Evolutionary conservation across 2,329 filamentous ascomycete genomes (phyloP).

Genomic region (Talaromyces sp.): DNA sequence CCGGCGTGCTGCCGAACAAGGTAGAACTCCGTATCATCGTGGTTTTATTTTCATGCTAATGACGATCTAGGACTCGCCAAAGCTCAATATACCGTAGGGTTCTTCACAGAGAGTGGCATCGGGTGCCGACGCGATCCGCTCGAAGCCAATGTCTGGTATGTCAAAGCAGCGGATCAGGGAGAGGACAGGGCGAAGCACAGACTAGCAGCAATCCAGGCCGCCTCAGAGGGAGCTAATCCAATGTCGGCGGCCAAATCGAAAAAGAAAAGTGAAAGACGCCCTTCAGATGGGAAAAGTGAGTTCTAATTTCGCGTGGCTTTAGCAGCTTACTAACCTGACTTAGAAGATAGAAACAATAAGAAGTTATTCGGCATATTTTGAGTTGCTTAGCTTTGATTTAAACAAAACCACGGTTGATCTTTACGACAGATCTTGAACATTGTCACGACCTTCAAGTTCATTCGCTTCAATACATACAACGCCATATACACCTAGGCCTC

Average conservation of each 20-base stretch:
- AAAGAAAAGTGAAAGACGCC: slow-evolving; percentile 22
- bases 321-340: background rate
- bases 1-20: slow-evolving; percentile 76
- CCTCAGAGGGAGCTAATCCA: slow-evolving; percentile 60
- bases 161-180: slow-evolving; percentile 87
- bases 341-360: slow-evolving; percentile 21
- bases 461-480: slow-evolving; percentile 1
- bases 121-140: slow-evolving; percentile 91
- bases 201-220: slow-evolving; percentile 80
- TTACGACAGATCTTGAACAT: background rate
- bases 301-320: background rate
- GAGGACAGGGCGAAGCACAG: slow-evolving; percentile 87
- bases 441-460: background rate
- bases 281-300: slow-evolving; percentile 15
- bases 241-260: slow-evolving; percentile 26
- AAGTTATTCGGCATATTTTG: slow-evolving; percentile 29
- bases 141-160: slow-evolving; percentile 98
- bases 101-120: slow-evolving; percentile 98
- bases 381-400: background rate
- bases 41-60: slow-evolving; percentile 1
- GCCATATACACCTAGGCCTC: background rate
- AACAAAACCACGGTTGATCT: background rate
- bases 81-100: slow-evolving; percentile 93
- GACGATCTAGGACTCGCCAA: slow-evolving; percentile 47
- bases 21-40: slow-evolving; percentile 53